Base-by-base conservation (phyloP, 495 filamentous ascomycete species). In the Penicillium ucsense region DNA sequence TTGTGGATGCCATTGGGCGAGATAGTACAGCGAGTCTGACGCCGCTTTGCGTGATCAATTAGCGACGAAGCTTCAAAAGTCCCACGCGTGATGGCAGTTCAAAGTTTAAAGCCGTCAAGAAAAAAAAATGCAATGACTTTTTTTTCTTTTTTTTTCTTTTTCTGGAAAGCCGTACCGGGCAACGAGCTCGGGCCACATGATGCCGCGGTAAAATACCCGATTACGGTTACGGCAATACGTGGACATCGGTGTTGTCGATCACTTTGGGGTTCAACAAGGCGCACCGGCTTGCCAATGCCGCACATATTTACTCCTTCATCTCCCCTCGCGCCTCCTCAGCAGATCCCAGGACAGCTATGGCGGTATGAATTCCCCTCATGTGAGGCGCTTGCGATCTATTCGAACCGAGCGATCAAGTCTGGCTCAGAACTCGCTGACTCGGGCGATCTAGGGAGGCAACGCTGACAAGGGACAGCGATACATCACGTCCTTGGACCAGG, bases 401-500 rank as follows among this genome's bases (percentile, higher is more conserved):
- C 20, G 20, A 20, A 20, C 20, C 20, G 20, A 20, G 20, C 20
- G 20, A 20, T 20, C 1, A 20, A 20, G 20, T 20, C 20, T 20
- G 20, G 35, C 32, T 38, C 43, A 48, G 41, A 43, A 45, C 11
- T 38, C 32, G 51, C 54, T 67, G 50, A 67, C 60, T 54, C 35
- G 41, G 59, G 50, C 36, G 31, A 47, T 32, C 39, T 59, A 77
- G 75, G 65, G 63, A 60, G 66, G 63, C 52, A 70, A 73, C 49
- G 56, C 57, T 39, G 75, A 75, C 48, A 98, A 98, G 71, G 89
- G 83, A 41, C 76, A 75, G 50, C 79, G 81, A 57, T 95, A 95
- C 65, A 73, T 91, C 54, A 72, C 76, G 59, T 79, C 79, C 67
- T 79, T 98, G 53, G 87, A 97, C 59, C 77, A 80, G 54, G 88